These are phyloP conservation scores for Grammothele lineata DNA, from an alignment of 768 basidiomycete species.

Conservation along the genomic window DNA sequence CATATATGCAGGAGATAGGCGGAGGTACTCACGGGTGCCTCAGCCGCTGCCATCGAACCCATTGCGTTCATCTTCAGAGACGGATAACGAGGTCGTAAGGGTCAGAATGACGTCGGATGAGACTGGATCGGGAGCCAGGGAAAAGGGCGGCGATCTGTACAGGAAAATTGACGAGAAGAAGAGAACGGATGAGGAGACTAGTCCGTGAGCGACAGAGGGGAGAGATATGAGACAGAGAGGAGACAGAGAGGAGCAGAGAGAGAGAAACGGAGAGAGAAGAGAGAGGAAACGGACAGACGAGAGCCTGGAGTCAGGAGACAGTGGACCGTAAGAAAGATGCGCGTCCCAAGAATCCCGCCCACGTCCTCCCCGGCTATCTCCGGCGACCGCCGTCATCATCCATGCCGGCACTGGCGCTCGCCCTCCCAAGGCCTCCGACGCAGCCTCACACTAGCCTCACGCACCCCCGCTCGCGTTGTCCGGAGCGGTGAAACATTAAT, in stretches of 20 bases:
- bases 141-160: constrained; percentile 19
- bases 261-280: constrained; percentile 43
- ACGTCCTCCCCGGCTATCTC: constrained; percentile 22
- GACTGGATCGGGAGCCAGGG: constrained; percentile 5
- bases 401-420: too few relatives aligned
- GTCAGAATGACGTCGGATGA: constrained; percentile 20
- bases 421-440: too few relatives aligned
- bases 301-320: constrained; percentile 25
- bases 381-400: constrained; percentile 16
- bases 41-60: constrained; percentile 61
- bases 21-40: constrained; percentile 63
- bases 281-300: constrained; percentile 33
- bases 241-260: constrained; percentile 36
- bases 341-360: constrained; percentile 5
- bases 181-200: constrained; percentile 24
- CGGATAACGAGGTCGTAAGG: constrained; percentile 28
- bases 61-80: constrained; percentile 71
- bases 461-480: too few relatives aligned
- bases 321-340: constrained; percentile 19
- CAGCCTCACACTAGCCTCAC: too few relatives aligned
- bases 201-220: constrained; percentile 49
- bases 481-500: too few relatives aligned
- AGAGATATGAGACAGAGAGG: constrained; percentile 50
- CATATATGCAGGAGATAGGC: neutral
- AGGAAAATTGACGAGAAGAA: constrained; percentile 23